phyloP scores from a whole-genome alignment of 805 yeast genomes.

The Wickerhamomyces alni region DNA sequence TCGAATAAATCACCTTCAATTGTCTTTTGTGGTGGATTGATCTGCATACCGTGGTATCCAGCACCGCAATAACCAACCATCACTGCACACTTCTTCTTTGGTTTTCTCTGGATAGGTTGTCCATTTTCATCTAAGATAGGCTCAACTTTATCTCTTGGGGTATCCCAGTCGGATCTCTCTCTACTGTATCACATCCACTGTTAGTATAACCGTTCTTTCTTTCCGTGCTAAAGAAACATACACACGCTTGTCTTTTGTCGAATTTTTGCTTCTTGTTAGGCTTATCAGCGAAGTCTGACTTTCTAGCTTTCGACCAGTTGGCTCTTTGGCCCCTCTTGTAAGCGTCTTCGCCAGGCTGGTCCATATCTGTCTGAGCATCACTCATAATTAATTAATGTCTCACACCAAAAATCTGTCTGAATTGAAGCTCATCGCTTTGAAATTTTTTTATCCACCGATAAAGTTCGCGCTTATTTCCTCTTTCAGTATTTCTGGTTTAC shows the following conservation, averaged over 20 bases:
- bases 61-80: conserved; percentile 94
- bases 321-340: conserved; percentile 36
- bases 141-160: conserved; percentile 13
- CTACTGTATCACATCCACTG: conserved; percentile 1
- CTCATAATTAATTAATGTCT: conserved; percentile 5
- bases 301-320: conserved; percentile 26
- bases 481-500: neutral
- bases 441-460: neutral
- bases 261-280: conserved; percentile 14
- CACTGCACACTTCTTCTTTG: conserved; percentile 86
- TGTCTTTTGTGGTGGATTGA: conserved; percentile 81
- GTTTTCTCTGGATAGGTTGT: conserved; percentile 57
- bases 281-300: conserved; percentile 17
- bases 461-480: neutral
- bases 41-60: conserved; percentile 95
- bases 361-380: conserved; percentile 24
- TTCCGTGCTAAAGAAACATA: conserved; percentile 9
- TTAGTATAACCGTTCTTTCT: conserved; percentile 7
- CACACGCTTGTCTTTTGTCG: conserved; percentile 21
- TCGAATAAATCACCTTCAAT: conserved; percentile 85
- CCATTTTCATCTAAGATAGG: conserved; percentile 53
- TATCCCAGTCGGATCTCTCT: conserved; percentile 10
- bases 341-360: conserved; percentile 32
- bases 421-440: neutral
- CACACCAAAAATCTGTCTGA: no score